phyloP scores from a whole-genome alignment of 257 asterid genomes.

The Salvia miltiorrhiza region DNA sequence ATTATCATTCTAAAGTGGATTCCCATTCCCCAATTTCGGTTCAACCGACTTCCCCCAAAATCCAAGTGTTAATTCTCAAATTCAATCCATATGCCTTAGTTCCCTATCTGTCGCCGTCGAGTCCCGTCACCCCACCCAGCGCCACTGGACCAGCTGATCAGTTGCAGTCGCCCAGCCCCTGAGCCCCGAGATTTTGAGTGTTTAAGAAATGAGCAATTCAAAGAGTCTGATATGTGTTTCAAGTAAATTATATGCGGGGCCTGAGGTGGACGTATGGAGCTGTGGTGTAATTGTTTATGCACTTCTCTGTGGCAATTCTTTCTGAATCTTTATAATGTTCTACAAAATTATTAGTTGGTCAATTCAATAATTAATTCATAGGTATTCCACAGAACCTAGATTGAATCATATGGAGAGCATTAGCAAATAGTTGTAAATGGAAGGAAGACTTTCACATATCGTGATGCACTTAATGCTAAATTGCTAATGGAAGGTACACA shows the following conservation, averaged over 20 bases:
- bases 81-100: no score
- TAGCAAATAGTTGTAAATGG: background rate
- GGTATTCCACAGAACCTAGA: background rate
- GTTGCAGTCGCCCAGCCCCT: no score
- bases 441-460: background rate
- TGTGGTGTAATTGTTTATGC: slow-evolving; percentile 96
- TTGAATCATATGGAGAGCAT: background rate
- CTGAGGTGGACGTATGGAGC: slow-evolving; percentile 98
- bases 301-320: slow-evolving; percentile 76
- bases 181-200: background rate
- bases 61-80: no score
- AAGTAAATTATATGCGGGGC: slow-evolving; percentile 87
- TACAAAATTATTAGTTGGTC: background rate
- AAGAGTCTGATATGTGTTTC: slow-evolving; percentile 25
- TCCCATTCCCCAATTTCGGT: no score
- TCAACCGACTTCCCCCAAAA: no score
- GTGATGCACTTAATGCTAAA: slow-evolving; percentile 8
- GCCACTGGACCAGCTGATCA: no score
- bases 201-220: slow-evolving; percentile 6
- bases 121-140: no score
- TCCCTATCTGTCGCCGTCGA: no score
- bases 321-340: background rate
- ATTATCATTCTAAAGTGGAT: no score
- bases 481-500: slow-evolving; percentile 68
- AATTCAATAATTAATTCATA: background rate